phyloP scores from a whole-genome alignment of 2,329 filamentous ascomycete genomes.

The Emericellopsis atlantica region DNA sequence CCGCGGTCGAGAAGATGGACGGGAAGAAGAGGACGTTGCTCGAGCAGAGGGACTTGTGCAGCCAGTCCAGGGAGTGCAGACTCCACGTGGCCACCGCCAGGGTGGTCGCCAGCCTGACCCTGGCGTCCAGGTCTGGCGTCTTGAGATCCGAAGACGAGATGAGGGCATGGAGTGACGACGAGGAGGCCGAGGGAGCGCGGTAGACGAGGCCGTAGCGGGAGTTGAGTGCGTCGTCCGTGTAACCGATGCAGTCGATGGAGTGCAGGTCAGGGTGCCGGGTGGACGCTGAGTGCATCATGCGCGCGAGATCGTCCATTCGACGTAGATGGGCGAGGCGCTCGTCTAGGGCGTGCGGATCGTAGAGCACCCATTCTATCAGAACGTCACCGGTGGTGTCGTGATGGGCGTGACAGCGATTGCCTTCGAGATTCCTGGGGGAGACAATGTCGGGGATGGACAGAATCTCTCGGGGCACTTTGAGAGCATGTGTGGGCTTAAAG shows the following conservation, averaged over 20 bases:
- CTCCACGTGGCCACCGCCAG: conserved; percentile 32
- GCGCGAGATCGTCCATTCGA: conserved; percentile 30
- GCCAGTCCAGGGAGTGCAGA: conserved; percentile 40
- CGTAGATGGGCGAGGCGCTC: conserved; percentile 28
- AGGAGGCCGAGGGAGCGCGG: conserved; percentile 19
- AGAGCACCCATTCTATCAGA: conserved; percentile 31
- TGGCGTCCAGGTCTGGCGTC: conserved; percentile 29
- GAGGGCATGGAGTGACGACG: conserved; percentile 24
- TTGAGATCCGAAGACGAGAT: conserved; percentile 24
- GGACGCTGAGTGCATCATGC: conserved; percentile 32
- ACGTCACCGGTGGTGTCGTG: conserved; percentile 21
- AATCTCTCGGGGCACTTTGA: conserved; percentile 21
- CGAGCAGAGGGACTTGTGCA: conserved; percentile 42
- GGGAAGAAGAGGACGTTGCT: conserved; percentile 43
- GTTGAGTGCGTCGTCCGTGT: conserved; percentile 25
- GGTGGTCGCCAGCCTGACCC: conserved; percentile 25
- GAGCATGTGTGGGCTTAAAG: conserved; percentile 27
- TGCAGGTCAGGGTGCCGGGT: conserved; percentile 31
- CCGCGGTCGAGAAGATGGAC: conserved; percentile 20
- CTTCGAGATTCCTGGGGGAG: not conserved
- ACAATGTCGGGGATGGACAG: conserved; percentile 11
- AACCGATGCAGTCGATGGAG: conserved; percentile 32
- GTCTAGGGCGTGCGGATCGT: conserved; percentile 27
- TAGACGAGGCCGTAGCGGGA: conserved; percentile 31
- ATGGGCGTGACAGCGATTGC: conserved; percentile 15